Evolutionary conservation across 306 rosid genomes (phyloP).

Genomic region (Cucurbita pepo): DNA sequence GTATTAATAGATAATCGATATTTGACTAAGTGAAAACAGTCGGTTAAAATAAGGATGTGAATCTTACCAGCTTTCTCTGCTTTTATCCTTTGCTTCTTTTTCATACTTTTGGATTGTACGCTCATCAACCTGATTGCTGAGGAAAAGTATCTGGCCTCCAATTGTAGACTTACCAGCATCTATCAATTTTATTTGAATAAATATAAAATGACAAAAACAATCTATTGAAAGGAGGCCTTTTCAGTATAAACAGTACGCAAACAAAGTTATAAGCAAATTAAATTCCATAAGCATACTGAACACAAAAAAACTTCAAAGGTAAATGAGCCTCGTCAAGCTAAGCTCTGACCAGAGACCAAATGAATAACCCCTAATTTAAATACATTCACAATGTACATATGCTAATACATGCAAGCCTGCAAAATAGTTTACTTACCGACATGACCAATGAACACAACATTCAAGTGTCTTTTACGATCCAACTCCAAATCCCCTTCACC

Average conservation of each 20-base stretch:
- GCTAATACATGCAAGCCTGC: background rate
- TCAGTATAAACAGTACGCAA: background rate
- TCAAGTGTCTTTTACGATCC: conserved; percentile 57
- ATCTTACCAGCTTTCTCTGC: conserved; percentile 97
- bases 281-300: background rate
- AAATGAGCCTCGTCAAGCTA: background rate
- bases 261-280: background rate
- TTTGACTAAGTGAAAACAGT: background rate
- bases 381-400: background rate
- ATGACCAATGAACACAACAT: conserved; percentile 91
- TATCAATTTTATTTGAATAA: conserved; percentile 13
- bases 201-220: background rate
- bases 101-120: conserved; percentile 94
- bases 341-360: background rate
- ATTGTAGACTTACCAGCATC: conserved; percentile 99
- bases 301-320: background rate
- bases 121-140: conserved; percentile 93
- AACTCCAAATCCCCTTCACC: conserved; percentile 17
- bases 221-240: background rate
- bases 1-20: background rate
- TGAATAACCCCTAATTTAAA: background rate
- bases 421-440: conserved; percentile 53
- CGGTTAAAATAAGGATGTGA: background rate
- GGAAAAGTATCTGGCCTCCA: conserved; percentile 98
- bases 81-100: conserved; percentile 97